Percentiles rank a stretch among this genome's conserved stretches.
Conservation (phyloP, 495 filamentous ascomycete genomes). For the Glarea lozoyensis region DNA sequence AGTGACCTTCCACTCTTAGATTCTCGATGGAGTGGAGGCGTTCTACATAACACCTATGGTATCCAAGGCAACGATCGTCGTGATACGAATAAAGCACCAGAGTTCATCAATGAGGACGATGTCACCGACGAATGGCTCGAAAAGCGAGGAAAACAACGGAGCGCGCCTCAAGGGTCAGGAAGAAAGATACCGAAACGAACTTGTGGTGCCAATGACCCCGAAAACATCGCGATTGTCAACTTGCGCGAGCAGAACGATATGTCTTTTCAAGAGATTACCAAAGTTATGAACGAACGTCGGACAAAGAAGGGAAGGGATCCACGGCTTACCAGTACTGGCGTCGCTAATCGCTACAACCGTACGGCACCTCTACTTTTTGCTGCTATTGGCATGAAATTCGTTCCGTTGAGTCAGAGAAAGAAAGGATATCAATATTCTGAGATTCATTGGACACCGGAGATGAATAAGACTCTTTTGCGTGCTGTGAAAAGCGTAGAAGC, state of each 20-base stretch:
- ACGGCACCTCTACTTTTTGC: conserved; percentile 17
- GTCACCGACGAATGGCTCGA: conserved; percentile 12
- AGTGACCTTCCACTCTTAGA: not conserved
- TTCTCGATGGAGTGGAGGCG: no score
- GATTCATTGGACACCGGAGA: conserved; percentile 8
- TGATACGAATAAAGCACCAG: not conserved
- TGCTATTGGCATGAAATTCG: conserved; percentile 10
- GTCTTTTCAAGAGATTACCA: conserved; percentile 7
- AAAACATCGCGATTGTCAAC: conserved; percentile 20
- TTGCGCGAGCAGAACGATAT: conserved; percentile 7
- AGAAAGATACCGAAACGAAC: conserved; percentile 11
- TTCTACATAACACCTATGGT: no score
- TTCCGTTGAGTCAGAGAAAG: conserved; percentile 9
- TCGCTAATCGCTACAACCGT: conserved; percentile 16
- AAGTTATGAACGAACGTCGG: conserved; percentile 12
- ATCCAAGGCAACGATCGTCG: not conserved
- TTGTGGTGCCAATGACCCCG: conserved; percentile 20
- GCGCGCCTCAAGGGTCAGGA: not conserved
- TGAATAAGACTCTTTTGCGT: conserved; percentile 7
- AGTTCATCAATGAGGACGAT: not conserved
- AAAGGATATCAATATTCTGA: not conserved
- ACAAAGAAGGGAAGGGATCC: conserved; percentile 8
- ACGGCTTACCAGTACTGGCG: conserved; percentile 1
- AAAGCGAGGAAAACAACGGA: conserved; percentile 12
- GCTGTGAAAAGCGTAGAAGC: conserved; percentile 3